Conservation (phyloP, 176 grass and related monocot genomes). For the Avena insularis region DNA sequence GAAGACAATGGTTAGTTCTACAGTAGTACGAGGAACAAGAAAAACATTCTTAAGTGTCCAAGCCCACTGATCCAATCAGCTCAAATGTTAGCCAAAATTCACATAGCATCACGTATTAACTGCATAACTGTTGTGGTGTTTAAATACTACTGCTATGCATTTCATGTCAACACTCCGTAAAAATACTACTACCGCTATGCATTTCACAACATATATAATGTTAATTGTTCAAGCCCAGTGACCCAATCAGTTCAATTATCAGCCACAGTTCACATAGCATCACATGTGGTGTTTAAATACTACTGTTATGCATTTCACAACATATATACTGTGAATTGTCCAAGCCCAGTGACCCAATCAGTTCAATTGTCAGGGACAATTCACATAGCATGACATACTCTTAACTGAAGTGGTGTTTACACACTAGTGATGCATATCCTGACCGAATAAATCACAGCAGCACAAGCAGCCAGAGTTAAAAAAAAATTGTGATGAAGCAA, state of each 20-base stretch:
- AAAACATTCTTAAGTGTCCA: too few species aligned
- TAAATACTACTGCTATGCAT: not conserved
- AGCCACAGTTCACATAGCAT: not conserved
- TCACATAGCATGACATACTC: not conserved
- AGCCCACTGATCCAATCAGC: too few species aligned
- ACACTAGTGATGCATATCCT: not conserved
- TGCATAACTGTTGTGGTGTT: too few species aligned
- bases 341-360: not conserved
- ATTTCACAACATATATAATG: too few species aligned
- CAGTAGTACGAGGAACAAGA: too few species aligned
- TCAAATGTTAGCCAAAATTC: too few species aligned
- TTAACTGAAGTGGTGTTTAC: not conserved
- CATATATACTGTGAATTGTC: not conserved
- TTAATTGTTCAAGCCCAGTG: not conserved
- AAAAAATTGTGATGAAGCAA: not conserved
- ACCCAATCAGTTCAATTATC: not conserved
- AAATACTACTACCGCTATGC: too few species aligned
- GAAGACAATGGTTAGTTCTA: not conserved
- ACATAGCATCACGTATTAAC: too few species aligned
- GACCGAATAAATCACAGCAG: not conserved
- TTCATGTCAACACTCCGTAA: too few species aligned
- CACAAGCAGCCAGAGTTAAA: conserved; percentile 6
- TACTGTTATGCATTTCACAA: not conserved
- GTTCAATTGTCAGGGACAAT: not conserved
- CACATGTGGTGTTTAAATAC: not conserved